Evolutionary conservation across 768 basidiomycete species (phyloP).

Genomic region (Chiua virens): DNA sequence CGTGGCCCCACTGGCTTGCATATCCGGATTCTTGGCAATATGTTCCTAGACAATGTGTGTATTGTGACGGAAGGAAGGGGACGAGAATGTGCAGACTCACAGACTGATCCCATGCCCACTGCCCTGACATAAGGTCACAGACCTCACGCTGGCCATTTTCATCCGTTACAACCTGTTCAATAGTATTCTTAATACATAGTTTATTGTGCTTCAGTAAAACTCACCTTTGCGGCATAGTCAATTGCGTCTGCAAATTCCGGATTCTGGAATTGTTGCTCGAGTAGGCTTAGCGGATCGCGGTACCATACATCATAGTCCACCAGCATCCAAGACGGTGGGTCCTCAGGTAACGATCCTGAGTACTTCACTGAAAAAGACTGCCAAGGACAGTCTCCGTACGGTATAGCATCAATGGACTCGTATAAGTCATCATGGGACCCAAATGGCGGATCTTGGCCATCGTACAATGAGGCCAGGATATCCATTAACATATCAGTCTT

Average conservation of each 20-base stretch:
- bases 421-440: conserved; percentile 31
- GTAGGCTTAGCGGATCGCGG: conserved; percentile 13
- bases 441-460: conserved; percentile 20
- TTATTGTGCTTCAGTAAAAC: not conserved
- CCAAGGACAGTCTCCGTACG: conserved; percentile 38
- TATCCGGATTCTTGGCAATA: conserved; percentile 17
- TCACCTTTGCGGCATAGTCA: not conserved
- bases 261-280: not conserved
- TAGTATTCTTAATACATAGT: too few relatives aligned
- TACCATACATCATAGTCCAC: conserved; percentile 24
- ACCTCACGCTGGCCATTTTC: not conserved
- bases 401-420: not conserved
- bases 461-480: conserved; percentile 1
- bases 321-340: conserved; percentile 25
- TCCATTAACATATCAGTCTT: conserved; percentile 29
- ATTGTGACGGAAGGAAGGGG: too few relatives aligned
- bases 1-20: conserved; percentile 12
- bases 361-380: conserved; percentile 31
- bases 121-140: conserved; percentile 7
- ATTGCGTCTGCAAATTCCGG: not conserved
- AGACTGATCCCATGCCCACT: conserved; percentile 11
- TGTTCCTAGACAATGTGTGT: conserved; percentile 27
- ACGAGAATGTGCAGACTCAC: not conserved
- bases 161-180: not conserved
- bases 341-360: conserved; percentile 8